These are phyloP conservation scores for Neonectria ditissima DNA, from an alignment of 2,329 filamentous ascomycete species.

Conservation along the genomic window DNA sequence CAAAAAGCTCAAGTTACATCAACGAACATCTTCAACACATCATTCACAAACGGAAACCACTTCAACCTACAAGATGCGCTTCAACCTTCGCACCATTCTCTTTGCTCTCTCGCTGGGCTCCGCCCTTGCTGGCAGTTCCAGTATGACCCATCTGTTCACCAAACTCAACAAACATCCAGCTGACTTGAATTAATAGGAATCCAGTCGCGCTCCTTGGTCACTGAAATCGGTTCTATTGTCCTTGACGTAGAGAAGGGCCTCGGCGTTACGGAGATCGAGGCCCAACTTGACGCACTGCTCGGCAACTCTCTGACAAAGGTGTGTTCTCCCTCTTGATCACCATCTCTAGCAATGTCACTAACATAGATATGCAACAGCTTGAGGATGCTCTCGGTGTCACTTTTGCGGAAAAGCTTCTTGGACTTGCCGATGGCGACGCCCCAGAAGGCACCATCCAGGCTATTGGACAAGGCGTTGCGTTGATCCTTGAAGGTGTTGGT, in stretches of 20 bases:
- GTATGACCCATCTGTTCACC: not conserved
- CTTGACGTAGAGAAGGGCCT: not conserved
- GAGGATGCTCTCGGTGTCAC: conserved; percentile 26
- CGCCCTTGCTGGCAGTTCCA: not conserved
- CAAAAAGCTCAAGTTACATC: no score
- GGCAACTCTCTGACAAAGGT: not conserved
- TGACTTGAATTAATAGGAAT: not conserved
- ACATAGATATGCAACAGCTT: conserved; percentile 10
- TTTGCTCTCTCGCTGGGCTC: conserved; percentile 1
- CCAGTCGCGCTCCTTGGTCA: not conserved
- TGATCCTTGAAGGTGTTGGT: conserved; percentile 18
- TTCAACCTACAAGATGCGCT: conserved; percentile 5
- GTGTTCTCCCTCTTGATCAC: not conserved
- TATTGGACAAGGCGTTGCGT: conserved; percentile 18
- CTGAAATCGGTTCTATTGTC: conserved; percentile 1
- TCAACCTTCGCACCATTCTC: conserved; percentile 3
- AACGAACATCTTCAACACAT: not conserved
- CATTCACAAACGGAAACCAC: not conserved
- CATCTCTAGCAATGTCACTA: no score
- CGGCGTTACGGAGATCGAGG: not conserved
- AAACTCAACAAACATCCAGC: not conserved
- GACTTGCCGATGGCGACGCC: conserved; percentile 15
- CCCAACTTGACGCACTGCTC: not conserved
- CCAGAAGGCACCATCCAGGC: conserved; percentile 22
- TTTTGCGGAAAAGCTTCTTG: conserved; percentile 29